Evolutionary conservation across 305 asterid species (phyloP), one percentile per base, ranked within the genome.

Genomic region (Solanum chacoense): DNA sequence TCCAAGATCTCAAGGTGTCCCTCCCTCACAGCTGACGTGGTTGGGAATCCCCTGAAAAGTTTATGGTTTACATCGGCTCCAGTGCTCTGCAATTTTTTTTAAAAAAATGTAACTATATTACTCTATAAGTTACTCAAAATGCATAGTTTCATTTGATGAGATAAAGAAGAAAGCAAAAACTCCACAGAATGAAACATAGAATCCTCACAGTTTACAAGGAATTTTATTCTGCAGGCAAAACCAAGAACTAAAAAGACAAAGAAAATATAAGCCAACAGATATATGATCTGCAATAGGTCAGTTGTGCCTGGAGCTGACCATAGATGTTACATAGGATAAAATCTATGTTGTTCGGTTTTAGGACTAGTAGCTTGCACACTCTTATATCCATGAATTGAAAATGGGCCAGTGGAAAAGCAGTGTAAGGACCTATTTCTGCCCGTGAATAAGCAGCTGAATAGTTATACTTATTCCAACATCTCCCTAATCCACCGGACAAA

Each of bases 11-110:
- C 96, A 24, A 88, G 88, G 88, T 93, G 94, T 85, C 95, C 95
- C 93, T 95, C 97, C 91, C 98, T 92, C 85, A 95, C 96, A 69
- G 96, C 97, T 59, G 95, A 97, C n/a, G 98, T 93, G 9, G 94
- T 91, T 67, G 95, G 92, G 88, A 88, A 95, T 36, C 98, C 98
- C 91, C 94, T 91, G 79, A 93, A 96, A 37, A 94, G 91, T 86
- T 91, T 92, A 90, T 89, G 94, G 92, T 96, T 96, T 89, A 94
- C 95, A 89, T 95, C 96, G 87, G 97, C 97, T 91, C 98, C 98
- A 35, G 67, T 93, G 83, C 93, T 90, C 98, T 96, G 94, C 88
- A 84, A 90, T 85, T 80, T 42, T 16, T 24, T 9, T 2, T 2
- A 0, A 0, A 5, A 90, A 90, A 67, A 55, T 8, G 50, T 40